Evolutionary conservation across 1,284 basidiomycete species (phyloP).

Genomic region (Cutaneotrichosporon sp.): DNA sequence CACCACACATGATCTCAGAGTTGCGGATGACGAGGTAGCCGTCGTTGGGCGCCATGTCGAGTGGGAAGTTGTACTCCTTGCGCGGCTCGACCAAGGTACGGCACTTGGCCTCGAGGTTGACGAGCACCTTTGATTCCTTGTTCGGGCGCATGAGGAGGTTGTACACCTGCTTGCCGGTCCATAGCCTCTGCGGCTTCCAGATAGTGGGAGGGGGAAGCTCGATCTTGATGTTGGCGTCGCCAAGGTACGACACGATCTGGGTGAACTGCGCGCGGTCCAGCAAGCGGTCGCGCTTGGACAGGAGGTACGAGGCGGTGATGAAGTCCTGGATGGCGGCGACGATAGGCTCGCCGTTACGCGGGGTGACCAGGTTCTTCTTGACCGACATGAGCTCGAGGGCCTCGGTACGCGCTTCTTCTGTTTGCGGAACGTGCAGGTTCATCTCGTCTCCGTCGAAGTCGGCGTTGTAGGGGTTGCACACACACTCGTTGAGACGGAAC

Average conservation of each 20-base stretch:
- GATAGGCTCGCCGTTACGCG: slow-evolving; percentile 96
- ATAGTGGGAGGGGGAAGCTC: slow-evolving; percentile 95
- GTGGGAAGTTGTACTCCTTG: slow-evolving; percentile 55
- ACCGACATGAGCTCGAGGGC: slow-evolving; percentile 97
- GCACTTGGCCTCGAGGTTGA: slow-evolving; percentile 97
- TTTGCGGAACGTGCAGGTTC: slow-evolving; percentile 99
- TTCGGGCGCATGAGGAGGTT: slow-evolving; percentile 96
- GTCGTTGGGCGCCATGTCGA: slow-evolving; percentile 93
- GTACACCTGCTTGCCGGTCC: slow-evolving; percentile 99
- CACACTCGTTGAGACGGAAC: slow-evolving; percentile 98
- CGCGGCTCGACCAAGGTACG: slow-evolving; percentile 87
- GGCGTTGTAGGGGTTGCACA: slow-evolving; percentile 98
- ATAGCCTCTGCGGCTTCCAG: slow-evolving; percentile 87
- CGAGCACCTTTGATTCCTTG: slow-evolving; percentile 74
- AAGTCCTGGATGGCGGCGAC: slow-evolving; percentile 98
- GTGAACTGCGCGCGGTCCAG: slow-evolving; percentile 94
- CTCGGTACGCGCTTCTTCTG: slow-evolving; percentile 97
- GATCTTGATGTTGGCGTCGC: slow-evolving; percentile 87
- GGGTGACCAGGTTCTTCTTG: slow-evolving; percentile 96
- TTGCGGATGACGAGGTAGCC: slow-evolving; percentile 98
- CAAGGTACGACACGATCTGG: slow-evolving; percentile 94
- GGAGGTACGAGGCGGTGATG: slow-evolving; percentile 94
- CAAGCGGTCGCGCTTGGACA: slow-evolving; percentile 90
- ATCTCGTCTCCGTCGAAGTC: slow-evolving; percentile 99
- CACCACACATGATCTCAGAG: slow-evolving; percentile 98